Evolutionary conservation across 768 basidiomycete species (phyloP).

Genomic region (Suillus cothurnatus): DNA sequence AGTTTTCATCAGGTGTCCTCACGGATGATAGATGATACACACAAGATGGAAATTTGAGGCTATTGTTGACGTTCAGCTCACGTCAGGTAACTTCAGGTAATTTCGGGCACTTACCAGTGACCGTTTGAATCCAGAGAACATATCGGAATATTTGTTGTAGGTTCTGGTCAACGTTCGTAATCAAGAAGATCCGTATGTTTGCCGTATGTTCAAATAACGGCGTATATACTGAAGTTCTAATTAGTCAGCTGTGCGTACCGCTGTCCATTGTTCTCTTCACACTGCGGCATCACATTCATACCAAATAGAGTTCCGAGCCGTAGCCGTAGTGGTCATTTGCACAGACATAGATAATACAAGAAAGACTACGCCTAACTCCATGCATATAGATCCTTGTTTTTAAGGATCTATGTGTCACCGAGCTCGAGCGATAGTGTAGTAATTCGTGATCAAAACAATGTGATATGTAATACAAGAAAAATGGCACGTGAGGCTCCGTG

Average conservation of each 20-base stretch:
- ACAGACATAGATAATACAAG: background rate
- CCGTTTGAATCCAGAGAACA: conserved; percentile 42
- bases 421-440: background rate
- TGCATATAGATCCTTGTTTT: background rate
- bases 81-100: background rate
- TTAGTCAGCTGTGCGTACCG: background rate
- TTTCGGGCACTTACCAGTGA: conserved; percentile 30
- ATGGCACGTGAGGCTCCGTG: background rate
- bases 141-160: conserved; percentile 9
- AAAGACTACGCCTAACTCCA: background rate
- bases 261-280: no score
- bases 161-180: background rate
- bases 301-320: background rate
- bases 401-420: background rate
- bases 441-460: background rate
- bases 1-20: background rate
- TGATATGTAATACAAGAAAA: conserved; percentile 7
- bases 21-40: background rate
- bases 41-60: conserved; percentile 74
- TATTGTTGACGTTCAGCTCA: conserved; percentile 15
- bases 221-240: background rate
- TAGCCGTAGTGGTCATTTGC: background rate
- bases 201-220: no score
- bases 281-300: background rate
- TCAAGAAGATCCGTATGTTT: background rate